Evolutionary conservation across 371 early-diverging fungal genomes (phyloP).

Genomic region (Cladochytrium tenue): DNA sequence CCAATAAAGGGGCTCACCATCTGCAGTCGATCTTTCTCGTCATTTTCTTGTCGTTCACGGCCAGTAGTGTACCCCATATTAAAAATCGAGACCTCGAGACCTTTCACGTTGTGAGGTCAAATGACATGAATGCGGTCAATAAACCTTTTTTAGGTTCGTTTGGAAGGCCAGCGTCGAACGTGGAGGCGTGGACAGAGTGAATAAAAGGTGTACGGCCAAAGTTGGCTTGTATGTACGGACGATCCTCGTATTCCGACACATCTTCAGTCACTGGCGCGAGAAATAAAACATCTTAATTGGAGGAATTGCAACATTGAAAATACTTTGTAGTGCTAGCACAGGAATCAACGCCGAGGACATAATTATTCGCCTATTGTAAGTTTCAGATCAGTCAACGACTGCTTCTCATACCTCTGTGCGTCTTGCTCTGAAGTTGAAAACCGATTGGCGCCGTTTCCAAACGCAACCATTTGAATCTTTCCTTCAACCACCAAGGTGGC

Average conservation of each 20-base stretch:
- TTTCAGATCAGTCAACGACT: too few relatives aligned
- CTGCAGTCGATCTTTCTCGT: slow-evolving; percentile 47
- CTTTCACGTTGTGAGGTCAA: neutral
- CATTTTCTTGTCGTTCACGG: slow-evolving; percentile 25
- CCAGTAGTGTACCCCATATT: slow-evolving; percentile 22
- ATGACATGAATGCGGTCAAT: slow-evolving; percentile 1
- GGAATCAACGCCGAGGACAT: slow-evolving; percentile 47
- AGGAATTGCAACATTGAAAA: slow-evolving; percentile 1
- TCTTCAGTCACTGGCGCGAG: neutral
- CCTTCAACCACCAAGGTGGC: slow-evolving; percentile 39
- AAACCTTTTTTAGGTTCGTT: slow-evolving; percentile 16
- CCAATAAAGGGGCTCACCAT: slow-evolving; percentile 15
- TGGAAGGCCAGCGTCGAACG: slow-evolving; percentile 26
- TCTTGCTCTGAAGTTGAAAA: slow-evolving; percentile 33
- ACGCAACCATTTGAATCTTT: slow-evolving; percentile 26
- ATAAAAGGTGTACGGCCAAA: slow-evolving; percentile 42
- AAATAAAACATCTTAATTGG: too few relatives aligned
- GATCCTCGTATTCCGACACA: slow-evolving; percentile 19
- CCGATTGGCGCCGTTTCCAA: slow-evolving; percentile 37
- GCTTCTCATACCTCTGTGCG: neutral
- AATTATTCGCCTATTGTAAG: too few relatives aligned
- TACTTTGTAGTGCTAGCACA: slow-evolving; percentile 35
- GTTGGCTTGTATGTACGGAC: slow-evolving; percentile 33
- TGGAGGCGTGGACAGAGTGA: slow-evolving; percentile 22
- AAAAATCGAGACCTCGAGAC: slow-evolving; percentile 6